Conservation (phyloP, 345 rosid species). For the Syzygium jambos region DNA sequence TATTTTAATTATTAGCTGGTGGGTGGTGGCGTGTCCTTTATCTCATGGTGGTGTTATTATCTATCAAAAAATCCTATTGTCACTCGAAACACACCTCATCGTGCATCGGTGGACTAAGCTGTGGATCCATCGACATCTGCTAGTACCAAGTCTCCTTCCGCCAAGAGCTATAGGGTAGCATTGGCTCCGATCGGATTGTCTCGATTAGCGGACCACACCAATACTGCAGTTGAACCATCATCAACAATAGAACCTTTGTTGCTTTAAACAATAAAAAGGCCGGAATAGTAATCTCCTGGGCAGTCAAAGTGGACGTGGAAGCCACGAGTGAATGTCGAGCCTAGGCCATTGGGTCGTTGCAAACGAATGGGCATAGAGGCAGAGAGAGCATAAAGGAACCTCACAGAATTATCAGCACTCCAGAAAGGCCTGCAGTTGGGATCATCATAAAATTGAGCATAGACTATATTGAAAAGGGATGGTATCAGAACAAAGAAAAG, state of each 20-base stretch:
- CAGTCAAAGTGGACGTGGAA: not conserved
- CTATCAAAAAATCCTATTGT: not conserved
- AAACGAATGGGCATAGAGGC: not conserved
- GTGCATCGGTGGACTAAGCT: slow-evolving; percentile 5
- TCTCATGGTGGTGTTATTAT: not conserved
- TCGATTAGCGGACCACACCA: slow-evolving; percentile 18
- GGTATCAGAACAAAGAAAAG: not conserved
- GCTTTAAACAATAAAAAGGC: not conserved
- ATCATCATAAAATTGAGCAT: not conserved
- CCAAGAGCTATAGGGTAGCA: not conserved
- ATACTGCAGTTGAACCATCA: not conserved
- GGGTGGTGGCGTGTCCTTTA: not conserved
- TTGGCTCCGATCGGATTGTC: slow-evolving; percentile 4
- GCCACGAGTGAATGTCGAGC: not conserved
- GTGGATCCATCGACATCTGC: not conserved
- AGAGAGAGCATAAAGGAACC: not conserved
- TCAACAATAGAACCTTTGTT: not conserved
- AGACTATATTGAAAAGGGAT: not conserved
- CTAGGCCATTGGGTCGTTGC: not conserved
- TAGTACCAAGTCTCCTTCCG: slow-evolving; percentile 2
- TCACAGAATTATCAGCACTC: not conserved
- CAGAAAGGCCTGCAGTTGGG: not conserved
- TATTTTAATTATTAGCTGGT: too few relatives aligned
- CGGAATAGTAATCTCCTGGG: not conserved
- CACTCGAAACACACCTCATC: not conserved